These are phyloP conservation scores for Magnusiomyces fungicola DNA, from an alignment of 1,139 yeast species.

Conservation along the genomic window DNA sequence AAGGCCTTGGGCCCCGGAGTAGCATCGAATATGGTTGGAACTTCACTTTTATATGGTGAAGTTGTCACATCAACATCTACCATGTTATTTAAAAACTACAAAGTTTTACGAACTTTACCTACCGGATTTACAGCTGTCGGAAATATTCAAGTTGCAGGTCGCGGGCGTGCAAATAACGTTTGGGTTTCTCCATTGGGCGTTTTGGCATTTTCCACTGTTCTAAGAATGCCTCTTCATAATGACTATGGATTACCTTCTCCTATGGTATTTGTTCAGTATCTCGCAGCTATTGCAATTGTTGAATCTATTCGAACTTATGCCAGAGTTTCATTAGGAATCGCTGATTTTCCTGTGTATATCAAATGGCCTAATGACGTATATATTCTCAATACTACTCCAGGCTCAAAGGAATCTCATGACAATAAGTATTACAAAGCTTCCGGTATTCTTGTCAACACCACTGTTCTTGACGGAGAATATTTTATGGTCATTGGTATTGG, in stretches of 20 bases:
- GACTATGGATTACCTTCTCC: slow-evolving; percentile 36
- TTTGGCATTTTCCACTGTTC: slow-evolving; percentile 67
- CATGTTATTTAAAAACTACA: slow-evolving; percentile 64
- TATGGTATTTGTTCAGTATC: slow-evolving; percentile 78
- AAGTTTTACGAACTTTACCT: slow-evolving; percentile 53
- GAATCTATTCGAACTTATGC: slow-evolving; percentile 67
- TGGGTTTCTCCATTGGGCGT: slow-evolving; percentile 97
- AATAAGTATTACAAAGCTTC: slow-evolving; percentile 59
- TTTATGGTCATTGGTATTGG: slow-evolving; percentile 76
- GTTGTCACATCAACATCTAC: slow-evolving; percentile 85
- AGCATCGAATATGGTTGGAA: slow-evolving; percentile 45
- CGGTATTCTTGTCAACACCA: slow-evolving; percentile 81
- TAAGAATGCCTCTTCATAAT: slow-evolving; percentile 47
- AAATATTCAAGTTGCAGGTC: slow-evolving; percentile 78
- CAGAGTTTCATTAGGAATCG: slow-evolving; percentile 45
- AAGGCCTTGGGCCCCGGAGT: slow-evolving; percentile 18
- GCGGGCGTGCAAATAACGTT: slow-evolving; percentile 90
- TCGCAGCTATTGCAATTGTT: slow-evolving; percentile 75
- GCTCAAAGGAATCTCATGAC: background rate
- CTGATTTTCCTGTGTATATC: slow-evolving; percentile 64
- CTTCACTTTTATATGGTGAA: slow-evolving; percentile 67
- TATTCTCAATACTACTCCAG: slow-evolving; percentile 48
- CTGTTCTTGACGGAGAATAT: slow-evolving; percentile 48
- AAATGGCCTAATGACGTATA: slow-evolving; percentile 98
- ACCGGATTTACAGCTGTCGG: slow-evolving; percentile 69